Evolutionary conservation across 768 basidiomycete species (phyloP).

Genomic region (Agrocybe chaxingu): DNA sequence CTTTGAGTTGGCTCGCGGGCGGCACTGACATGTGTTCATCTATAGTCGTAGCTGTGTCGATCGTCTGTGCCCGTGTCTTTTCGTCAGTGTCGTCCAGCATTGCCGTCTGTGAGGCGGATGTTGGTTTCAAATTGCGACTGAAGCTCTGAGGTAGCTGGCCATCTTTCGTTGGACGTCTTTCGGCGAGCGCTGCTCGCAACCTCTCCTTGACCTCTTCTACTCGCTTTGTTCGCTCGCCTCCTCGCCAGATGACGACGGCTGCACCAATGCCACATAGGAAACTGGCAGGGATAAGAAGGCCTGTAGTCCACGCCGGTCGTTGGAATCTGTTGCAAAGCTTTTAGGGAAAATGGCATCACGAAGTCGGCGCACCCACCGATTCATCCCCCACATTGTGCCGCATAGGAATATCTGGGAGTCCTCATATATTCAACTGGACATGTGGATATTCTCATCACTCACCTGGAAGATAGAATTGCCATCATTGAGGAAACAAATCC

Average conservation of each 20-base stretch:
- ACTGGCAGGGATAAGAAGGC: slow-evolving; percentile 63
- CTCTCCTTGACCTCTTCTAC: slow-evolving; percentile 60
- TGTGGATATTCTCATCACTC: slow-evolving; percentile 1
- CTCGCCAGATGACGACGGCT: slow-evolving; percentile 71
- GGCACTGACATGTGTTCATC: slow-evolving; percentile 42
- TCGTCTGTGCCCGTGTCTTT: slow-evolving; percentile 6
- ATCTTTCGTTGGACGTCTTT: slow-evolving; percentile 18
- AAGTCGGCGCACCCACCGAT: slow-evolving; percentile 38
- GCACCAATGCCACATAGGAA: slow-evolving; percentile 79
- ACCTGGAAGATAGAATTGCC: slow-evolving; percentile 83
- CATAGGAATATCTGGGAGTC: slow-evolving; percentile 54
- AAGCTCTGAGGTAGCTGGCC: slow-evolving; percentile 28
- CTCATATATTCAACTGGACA: background rate
- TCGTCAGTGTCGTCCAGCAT: slow-evolving; percentile 3
- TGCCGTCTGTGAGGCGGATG: slow-evolving; percentile 35
- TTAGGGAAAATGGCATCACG: background rate
- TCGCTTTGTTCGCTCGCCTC: slow-evolving; percentile 66
- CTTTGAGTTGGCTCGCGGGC: slow-evolving; percentile 15
- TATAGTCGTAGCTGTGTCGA: slow-evolving; percentile 23
- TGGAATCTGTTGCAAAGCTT: slow-evolving; percentile 36
- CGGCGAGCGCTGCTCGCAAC: slow-evolving; percentile 44
- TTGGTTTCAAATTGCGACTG: slow-evolving; percentile 41
- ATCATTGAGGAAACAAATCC: slow-evolving; percentile 70
- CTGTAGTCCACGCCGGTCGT: slow-evolving; percentile 69
- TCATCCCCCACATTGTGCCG: slow-evolving; percentile 78